Evolutionary conservation across 2,329 filamentous ascomycete genomes (phyloP), one percentile per base, ranked within the genome.

Genomic region (Lachnellula willkommii): DNA sequence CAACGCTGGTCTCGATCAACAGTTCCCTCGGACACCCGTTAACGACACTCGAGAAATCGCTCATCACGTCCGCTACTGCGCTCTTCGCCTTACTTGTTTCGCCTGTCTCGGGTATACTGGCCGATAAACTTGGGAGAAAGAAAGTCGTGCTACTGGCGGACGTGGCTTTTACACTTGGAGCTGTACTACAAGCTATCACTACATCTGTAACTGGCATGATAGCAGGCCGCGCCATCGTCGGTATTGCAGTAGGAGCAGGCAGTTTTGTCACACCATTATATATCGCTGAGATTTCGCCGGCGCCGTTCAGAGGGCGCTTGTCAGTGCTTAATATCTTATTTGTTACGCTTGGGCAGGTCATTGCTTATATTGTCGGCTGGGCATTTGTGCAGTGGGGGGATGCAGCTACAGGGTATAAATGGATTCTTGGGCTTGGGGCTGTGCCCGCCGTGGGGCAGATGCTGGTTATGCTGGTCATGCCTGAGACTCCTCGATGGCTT

Each of bases 401-500:
- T 55, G 64, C 69, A 22, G 68, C 66, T 37, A 80, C 79, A 12
- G 90, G 88, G 1, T 97, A 93, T 92, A 79, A 90, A 50, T 95
- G 89, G 85, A 92, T 96, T 82, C 91, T 96, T 0, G 92, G 92
- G 0, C 72, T 96, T 0, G 93, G 92, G 0, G 88, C 88, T 8
- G 59, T 87, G 26, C 93, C 93, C 0, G 92, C 91, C 0, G 70
- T 81, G 0, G 54, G 91, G 3, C 93, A 96, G 69, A 80, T 83
- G 5, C 69, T 77, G 0, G 74, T 95, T 53, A 74, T 96, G 57
- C 64, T 83, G 2, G 76, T 83, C 51, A 87, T 96, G 81, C 91
- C 91, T 0, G 93, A 97, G 72, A 95, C 89, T 12, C 93, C 93
- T 36, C 79, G 93, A 24, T 96, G 90, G 87, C 78, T 96, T 22